Evolutionary conservation across 139 green algal genomes (phyloP), one percentile per base, ranked within the genome.

Genomic region (Coccomyxa sp.): DNA sequence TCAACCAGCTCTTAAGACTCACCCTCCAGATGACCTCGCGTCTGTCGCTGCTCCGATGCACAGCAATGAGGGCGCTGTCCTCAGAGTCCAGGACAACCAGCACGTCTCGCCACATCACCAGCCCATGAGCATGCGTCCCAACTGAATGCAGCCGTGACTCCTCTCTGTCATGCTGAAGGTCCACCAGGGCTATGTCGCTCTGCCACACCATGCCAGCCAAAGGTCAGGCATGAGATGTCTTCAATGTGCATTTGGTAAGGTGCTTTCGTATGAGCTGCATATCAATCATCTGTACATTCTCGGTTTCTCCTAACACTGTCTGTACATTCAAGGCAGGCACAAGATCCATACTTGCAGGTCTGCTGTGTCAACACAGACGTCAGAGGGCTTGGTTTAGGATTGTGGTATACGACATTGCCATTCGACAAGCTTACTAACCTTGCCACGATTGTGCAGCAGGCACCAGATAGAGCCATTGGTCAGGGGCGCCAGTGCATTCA

Each of bases 391-490:
- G n/a, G n/a, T n/a, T n/a, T n/a, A n/a, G n/a, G n/a, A n/a, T n/a
- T n/a, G n/a, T n/a, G n/a, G n/a, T n/a, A n/a, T n/a, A n/a, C n/a
- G n/a, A n/a, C n/a, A n/a, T n/a, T n/a, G n/a, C n/a, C n/a, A n/a
- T n/a, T n/a, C 14, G 31, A 12, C 35, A 39, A 75, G 70, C 12
- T 41, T 75, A 34, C 77, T 35, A 74, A 90, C 87, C 81, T 80
- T 37, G 8, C 90, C 91, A 35, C 94, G 85, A 84, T 94, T 95
- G 84, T 96, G 89, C 81, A 95, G 85, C 86, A 96, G 55, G 0
- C 77, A 91, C 90, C 90, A 95, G 75, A 95, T 68, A 16, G 70
- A 54, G 36, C 83, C 80, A 8, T 79, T 41, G 5, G 64, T 38
- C 41, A 89, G 70, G 0, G 89, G 88, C 1, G 89, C 89, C 82